Conservation (phyloP, 164 flowering plant species). For the Stephania cephalantha region DNA sequence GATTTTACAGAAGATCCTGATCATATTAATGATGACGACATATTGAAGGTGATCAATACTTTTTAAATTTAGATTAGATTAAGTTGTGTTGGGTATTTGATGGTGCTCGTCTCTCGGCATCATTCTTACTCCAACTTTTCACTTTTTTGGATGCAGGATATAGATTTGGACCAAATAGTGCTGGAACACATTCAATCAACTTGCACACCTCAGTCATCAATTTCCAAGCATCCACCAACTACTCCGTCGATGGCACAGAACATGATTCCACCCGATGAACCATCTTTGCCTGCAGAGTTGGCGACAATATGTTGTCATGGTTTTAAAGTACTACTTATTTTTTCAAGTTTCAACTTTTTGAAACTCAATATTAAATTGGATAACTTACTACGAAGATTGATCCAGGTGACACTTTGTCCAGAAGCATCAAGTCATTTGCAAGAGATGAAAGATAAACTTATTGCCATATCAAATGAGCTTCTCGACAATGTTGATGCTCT, state of each 20-base stretch:
- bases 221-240: constrained; percentile 37
- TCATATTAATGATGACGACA: constrained; percentile 65
- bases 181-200: constrained; percentile 67
- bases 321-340: constrained; percentile 41
- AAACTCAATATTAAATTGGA: constrained; percentile 2
- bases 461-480: constrained; percentile 76
- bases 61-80: constrained; percentile 3
- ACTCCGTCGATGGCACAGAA: constrained; percentile 32
- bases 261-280: constrained; percentile 26
- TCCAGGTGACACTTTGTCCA: constrained; percentile 80
- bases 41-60: constrained; percentile 60
- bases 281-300: constrained; percentile 55
- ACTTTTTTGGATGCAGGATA: constrained; percentile 41
- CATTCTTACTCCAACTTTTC: not conserved
- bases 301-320: constrained; percentile 69
- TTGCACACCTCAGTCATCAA: constrained; percentile 65
- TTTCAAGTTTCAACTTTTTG: not conserved
- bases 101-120: not conserved
- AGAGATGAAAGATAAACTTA: constrained; percentile 81
- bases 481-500: constrained; percentile 63
- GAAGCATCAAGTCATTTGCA: constrained; percentile 71
- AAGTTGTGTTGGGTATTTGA: not conserved
- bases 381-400: constrained; percentile 15
- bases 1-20: constrained; percentile 17
- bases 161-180: constrained; percentile 90